Evolutionary conservation across 164 flowering plant species (phyloP).

Genomic region (Magnolia officinalis): DNA sequence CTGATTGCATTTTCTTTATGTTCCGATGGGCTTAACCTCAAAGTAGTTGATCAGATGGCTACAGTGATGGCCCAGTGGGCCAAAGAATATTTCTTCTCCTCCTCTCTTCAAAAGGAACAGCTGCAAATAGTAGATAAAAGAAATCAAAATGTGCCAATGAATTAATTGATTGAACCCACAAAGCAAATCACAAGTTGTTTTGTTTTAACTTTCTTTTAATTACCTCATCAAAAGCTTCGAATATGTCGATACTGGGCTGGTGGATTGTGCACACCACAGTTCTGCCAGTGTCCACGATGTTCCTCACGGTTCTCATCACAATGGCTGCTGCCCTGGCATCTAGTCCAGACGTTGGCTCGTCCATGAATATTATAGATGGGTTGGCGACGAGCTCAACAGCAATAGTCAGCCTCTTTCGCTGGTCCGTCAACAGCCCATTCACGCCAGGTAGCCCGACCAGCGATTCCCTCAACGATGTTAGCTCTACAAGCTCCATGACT

Average conservation of each 20-base stretch:
- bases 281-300: constrained; percentile 52
- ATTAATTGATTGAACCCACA: too few relatives aligned
- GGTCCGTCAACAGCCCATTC: constrained; percentile 51
- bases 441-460: constrained; percentile 48
- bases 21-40: constrained; percentile 25
- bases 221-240: constrained; percentile 56
- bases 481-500: constrained; percentile 55
- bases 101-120: constrained; percentile 42
- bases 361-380: constrained; percentile 59
- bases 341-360: constrained; percentile 59
- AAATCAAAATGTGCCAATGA: background rate
- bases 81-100: constrained; percentile 42
- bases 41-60: constrained; percentile 36
- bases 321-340: constrained; percentile 60
- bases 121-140: constrained; percentile 13
- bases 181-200: background rate
- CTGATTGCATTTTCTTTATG: background rate
- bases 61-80: constrained; percentile 39
- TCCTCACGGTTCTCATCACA: constrained; percentile 60
- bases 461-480: constrained; percentile 31
- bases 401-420: constrained; percentile 50
- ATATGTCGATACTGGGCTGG: constrained; percentile 56
- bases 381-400: constrained; percentile 66
- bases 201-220: background rate
- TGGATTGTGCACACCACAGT: constrained; percentile 56